Evolutionary conservation across 345 rosid genomes (phyloP).

Genomic region (Rhizophora mangle): DNA sequence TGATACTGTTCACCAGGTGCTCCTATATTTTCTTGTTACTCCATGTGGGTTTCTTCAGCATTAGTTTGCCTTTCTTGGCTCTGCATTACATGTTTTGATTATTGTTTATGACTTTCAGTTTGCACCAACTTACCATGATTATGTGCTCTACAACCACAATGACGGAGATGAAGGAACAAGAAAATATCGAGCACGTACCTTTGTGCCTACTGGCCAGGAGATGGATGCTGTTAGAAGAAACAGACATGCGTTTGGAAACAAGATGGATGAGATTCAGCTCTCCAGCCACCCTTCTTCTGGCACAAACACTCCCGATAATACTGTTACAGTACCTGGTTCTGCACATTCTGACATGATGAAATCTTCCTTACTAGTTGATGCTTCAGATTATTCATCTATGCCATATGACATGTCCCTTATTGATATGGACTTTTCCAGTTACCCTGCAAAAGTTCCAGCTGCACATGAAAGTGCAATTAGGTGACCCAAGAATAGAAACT

Average conservation of each 20-base stretch:
- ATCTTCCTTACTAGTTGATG: slow-evolving; percentile 66
- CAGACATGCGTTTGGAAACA: slow-evolving; percentile 61
- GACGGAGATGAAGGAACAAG: slow-evolving; percentile 88
- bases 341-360: slow-evolving; percentile 50
- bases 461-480: slow-evolving; percentile 50
- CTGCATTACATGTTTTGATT: neutral
- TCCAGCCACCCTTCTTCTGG: slow-evolving; percentile 66
- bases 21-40: neutral
- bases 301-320: slow-evolving; percentile 52
- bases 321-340: slow-evolving; percentile 31
- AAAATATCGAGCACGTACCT: slow-evolving; percentile 86
- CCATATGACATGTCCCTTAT: slow-evolving; percentile 83
- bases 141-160: slow-evolving; percentile 81
- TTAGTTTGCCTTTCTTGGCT: neutral
- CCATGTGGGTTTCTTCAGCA: neutral
- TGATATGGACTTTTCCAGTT: slow-evolving; percentile 80
- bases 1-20: slow-evolving; percentile 97
- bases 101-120: slow-evolving; percentile 41
- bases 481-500: slow-evolving; percentile 29
- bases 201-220: slow-evolving; percentile 97
- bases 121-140: slow-evolving; percentile 96
- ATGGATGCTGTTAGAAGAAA: slow-evolving; percentile 91
- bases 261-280: slow-evolving; percentile 72
- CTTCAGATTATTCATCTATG: slow-evolving; percentile 45
- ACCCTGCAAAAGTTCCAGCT: slow-evolving; percentile 74